Evolutionary conservation across 176 grass and related monocot genomes (phyloP).

Genomic region (Triticum turgidum): DNA sequence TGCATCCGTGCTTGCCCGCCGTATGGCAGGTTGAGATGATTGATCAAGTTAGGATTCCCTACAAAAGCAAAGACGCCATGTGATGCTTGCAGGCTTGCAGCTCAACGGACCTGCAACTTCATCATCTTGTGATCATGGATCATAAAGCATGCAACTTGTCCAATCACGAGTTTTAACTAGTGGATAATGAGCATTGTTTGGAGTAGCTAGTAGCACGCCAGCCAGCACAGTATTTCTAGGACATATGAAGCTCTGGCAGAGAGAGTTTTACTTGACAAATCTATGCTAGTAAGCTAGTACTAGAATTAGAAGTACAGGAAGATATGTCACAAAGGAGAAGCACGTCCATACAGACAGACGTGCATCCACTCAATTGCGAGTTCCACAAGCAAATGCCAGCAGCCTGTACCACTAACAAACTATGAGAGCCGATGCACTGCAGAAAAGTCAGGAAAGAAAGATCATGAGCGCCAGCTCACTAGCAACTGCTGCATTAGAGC

Average conservation of each 20-base stretch:
- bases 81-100: conserved; percentile 3
- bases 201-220: neutral
- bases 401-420: neutral
- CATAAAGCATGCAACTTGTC: neutral
- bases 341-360: neutral
- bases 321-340: too few species aligned
- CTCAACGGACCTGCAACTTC: neutral
- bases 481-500: conserved; percentile 68
- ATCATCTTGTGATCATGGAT: conserved; percentile 22
- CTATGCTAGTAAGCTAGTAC: neutral
- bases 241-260: neutral
- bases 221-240: neutral
- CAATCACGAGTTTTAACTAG: neutral
- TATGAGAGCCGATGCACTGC: neutral
- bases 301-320: neutral
- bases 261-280: neutral
- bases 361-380: neutral
- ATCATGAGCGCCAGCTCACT: conserved; percentile 31
- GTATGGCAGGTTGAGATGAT: conserved; percentile 36
- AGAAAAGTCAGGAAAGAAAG: neutral
- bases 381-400: neutral
- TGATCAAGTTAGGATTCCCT: conserved; percentile 42
- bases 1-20: conserved; percentile 3
- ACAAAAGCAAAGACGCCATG: conserved; percentile 35
- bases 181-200: neutral